Conservation (phyloP, 441 rosid species). For the Mallotus repandus region DNA sequence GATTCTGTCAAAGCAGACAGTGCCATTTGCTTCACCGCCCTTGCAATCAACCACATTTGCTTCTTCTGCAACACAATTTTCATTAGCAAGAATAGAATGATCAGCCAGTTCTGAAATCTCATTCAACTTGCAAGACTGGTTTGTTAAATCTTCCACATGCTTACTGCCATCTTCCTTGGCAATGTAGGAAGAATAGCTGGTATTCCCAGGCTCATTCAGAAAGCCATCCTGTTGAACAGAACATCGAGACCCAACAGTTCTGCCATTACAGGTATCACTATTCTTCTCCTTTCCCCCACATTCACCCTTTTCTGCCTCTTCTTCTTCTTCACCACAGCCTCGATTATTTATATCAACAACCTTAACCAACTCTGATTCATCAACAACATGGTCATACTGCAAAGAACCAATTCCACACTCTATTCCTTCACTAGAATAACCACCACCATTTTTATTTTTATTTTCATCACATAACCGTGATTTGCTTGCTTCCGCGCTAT, state of each 20-base stretch:
- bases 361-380: constrained; percentile 33
- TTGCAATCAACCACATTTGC: constrained; percentile 26
- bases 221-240: not conserved
- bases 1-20: constrained; percentile 33
- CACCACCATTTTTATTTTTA: constrained; percentile 24
- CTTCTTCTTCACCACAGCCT: constrained; percentile 21
- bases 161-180: not conserved
- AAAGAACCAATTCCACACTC: constrained; percentile 44
- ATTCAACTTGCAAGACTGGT: not conserved
- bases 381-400: constrained; percentile 35
- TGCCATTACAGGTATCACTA: not conserved
- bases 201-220: constrained; percentile 7
- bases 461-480: constrained; percentile 30
- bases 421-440: constrained; percentile 26
- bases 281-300: constrained; percentile 1
- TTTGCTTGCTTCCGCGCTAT: constrained; percentile 55
- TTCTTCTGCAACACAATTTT: constrained; percentile 26
- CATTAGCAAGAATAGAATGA: constrained; percentile 5
- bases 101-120: not conserved
- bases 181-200: not conserved
- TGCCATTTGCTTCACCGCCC: constrained; percentile 33
- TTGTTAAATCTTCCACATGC: not conserved
- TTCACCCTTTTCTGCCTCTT: constrained; percentile 12
- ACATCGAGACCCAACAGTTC: constrained; percentile 3
- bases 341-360: constrained; percentile 32